These are phyloP conservation scores for Aspergillus sp. DNA, from an alignment of 2,329 filamentous ascomycete species.

Conservation along the genomic window DNA sequence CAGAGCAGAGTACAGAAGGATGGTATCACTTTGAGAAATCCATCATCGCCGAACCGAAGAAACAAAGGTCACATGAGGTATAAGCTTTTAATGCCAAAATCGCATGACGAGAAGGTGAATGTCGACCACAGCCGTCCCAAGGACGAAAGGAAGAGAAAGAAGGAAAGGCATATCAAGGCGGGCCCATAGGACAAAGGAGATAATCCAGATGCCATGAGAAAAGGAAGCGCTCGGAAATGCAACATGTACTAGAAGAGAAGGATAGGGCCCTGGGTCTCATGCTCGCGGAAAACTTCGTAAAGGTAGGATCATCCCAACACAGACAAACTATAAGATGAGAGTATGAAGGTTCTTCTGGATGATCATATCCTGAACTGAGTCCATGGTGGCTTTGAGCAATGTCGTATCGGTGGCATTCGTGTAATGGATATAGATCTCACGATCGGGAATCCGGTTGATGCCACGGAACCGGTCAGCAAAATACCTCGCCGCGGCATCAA, in stretches of 20 bases:
- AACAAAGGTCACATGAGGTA: slow-evolving; percentile 16
- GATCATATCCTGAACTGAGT: slow-evolving; percentile 82
- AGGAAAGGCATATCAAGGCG: slow-evolving; percentile 1
- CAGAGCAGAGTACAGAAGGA: slow-evolving; percentile 19
- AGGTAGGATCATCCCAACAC: slow-evolving; percentile 8
- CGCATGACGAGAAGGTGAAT: slow-evolving; percentile 3
- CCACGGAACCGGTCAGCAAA: slow-evolving; percentile 79
- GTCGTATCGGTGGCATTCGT: slow-evolving; percentile 67
- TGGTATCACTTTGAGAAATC: slow-evolving; percentile 36
- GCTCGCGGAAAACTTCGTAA: slow-evolving; percentile 18
- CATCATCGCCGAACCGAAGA: slow-evolving; percentile 25
- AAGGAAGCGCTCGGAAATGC: slow-evolving; percentile 26
- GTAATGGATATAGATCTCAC: slow-evolving; percentile 60
- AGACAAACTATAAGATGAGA: slow-evolving; percentile 60
- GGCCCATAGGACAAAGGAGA: slow-evolving; percentile 7
- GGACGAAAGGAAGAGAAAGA: slow-evolving; percentile 7
- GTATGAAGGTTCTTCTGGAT: slow-evolving; percentile 80
- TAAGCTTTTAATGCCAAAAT: slow-evolving; percentile 14
- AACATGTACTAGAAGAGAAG: slow-evolving; percentile 22
- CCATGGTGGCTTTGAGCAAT: slow-evolving; percentile 81
- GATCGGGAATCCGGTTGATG: slow-evolving; percentile 63
- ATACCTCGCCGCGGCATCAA: slow-evolving; percentile 74
- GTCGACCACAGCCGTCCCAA: slow-evolving; percentile 14
- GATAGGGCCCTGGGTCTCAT: slow-evolving; percentile 18
- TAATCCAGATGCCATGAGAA: slow-evolving; percentile 4